Percentiles rank a stretch among this genome's conserved stretches.
Evolutionary conservation across 208 protist genomes (phyloP).

Genomic region (Sergeia podlipaevii): DNA sequence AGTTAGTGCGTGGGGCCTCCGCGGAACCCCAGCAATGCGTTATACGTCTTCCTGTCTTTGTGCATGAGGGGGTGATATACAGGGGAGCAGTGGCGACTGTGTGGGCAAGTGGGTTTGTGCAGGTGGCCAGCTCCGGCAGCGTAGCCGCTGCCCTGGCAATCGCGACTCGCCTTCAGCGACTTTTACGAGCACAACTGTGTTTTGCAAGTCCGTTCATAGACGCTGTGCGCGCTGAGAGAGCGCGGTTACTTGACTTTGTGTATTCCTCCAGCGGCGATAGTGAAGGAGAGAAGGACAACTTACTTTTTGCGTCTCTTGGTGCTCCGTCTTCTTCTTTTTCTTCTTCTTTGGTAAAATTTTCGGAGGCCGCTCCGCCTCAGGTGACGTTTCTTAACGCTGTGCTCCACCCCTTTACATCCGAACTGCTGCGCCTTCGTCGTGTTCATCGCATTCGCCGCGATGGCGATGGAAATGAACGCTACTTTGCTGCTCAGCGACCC

Average conservation of each 20-base stretch:
- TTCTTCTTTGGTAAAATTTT: not conserved
- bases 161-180: conserved; percentile 18
- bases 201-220: conserved; percentile 11
- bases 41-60: conserved; percentile 30
- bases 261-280: no score
- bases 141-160: conserved; percentile 17
- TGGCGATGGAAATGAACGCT: not conserved
- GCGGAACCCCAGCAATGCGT: conserved; percentile 17
- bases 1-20: conserved; percentile 20
- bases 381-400: conserved; percentile 14
- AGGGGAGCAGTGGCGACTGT: conserved; percentile 23
- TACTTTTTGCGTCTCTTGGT: no score
- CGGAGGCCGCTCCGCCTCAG: not conserved
- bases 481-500: not conserved
- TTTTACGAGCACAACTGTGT: conserved; percentile 17
- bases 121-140: conserved; percentile 16
- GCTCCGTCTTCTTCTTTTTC: no score
- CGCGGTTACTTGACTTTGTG: no score
- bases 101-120: conserved; percentile 12
- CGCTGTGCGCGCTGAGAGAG: no score
- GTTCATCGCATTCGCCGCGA: not conserved
- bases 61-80: conserved; percentile 11
- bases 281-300: no score
- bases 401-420: not conserved
- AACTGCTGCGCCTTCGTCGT: not conserved